Evolutionary conservation across 352 stramenopile species (phyloP).

Genomic region (Stramenopiles sp.): DNA sequence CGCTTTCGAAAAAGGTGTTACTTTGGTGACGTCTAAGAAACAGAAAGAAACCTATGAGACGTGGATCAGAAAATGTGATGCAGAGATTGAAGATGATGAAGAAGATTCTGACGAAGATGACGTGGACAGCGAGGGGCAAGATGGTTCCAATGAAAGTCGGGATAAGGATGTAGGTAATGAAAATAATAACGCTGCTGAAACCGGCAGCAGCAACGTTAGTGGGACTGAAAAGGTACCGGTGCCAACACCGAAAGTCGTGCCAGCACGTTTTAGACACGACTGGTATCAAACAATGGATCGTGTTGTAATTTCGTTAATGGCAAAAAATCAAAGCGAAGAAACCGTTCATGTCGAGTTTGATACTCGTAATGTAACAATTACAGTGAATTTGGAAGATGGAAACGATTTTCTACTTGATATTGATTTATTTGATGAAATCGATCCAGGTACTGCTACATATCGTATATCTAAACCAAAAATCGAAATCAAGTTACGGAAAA

Average conservation of each 20-base stretch:
- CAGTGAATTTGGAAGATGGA: constrained; percentile 29
- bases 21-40: constrained; percentile 23
- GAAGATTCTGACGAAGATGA: constrained; percentile 26
- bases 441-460: constrained; percentile 35
- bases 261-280: constrained; percentile 35
- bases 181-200: constrained; percentile 18
- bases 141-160: constrained; percentile 14
- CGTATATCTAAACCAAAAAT: constrained; percentile 44
- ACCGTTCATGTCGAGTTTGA: constrained; percentile 13
- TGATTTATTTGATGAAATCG: constrained; percentile 45
- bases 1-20: constrained; percentile 37
- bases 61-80: constrained; percentile 63
- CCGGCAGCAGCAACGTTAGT: constrained; percentile 9
- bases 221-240: constrained; percentile 19
- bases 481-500: constrained; percentile 57
- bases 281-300: constrained; percentile 58
- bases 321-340: constrained; percentile 11
- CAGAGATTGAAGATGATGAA: constrained; percentile 28
- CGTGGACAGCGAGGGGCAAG: constrained; percentile 12
- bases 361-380: constrained; percentile 10
- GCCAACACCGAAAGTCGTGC: constrained; percentile 14
- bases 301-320: constrained; percentile 30
- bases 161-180: too few species aligned
- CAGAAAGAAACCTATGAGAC: constrained; percentile 42
- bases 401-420: constrained; percentile 40